phyloP scores from a whole-genome alignment of 495 filamentous ascomycete genomes.

The Penicillium steckii region DNA sequence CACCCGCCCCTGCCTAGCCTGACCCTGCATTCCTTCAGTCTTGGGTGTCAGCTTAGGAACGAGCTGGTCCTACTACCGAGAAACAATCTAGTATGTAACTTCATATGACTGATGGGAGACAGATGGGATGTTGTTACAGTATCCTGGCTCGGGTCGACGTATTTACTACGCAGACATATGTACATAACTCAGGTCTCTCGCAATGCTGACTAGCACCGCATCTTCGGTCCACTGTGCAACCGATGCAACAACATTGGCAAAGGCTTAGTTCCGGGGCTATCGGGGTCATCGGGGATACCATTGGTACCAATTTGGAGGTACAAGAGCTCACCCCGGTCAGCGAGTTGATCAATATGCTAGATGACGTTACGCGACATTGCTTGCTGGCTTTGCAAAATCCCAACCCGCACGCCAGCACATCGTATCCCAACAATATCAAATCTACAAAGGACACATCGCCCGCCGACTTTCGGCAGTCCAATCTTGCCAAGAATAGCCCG shows the following conservation, averaged over 20 bases:
- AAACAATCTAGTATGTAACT: no score
- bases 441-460: not conserved
- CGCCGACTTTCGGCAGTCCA: not conserved
- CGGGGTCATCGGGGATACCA: not conserved
- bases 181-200: not conserved
- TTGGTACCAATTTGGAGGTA: not conserved
- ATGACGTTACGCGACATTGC: conserved; percentile 12
- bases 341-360: conserved; percentile 1
- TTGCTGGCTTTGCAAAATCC: not conserved
- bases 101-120: no score
- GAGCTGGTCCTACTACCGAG: no score
- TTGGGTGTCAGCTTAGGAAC: no score
- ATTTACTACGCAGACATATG: no score
- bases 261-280: conserved; percentile 20
- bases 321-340: not conserved
- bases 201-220: conserved; percentile 2
- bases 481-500: not conserved
- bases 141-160: no score
- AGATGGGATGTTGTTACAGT: no score
- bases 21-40: conserved; percentile 7
- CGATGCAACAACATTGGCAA: conserved; percentile 17
- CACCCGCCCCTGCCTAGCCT: not conserved
- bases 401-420: not conserved
- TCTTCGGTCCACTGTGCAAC: conserved; percentile 3
- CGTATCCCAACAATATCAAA: not conserved